phyloP scores from a whole-genome alignment of 129 eudicot species.

The Lactuca sativa region DNA sequence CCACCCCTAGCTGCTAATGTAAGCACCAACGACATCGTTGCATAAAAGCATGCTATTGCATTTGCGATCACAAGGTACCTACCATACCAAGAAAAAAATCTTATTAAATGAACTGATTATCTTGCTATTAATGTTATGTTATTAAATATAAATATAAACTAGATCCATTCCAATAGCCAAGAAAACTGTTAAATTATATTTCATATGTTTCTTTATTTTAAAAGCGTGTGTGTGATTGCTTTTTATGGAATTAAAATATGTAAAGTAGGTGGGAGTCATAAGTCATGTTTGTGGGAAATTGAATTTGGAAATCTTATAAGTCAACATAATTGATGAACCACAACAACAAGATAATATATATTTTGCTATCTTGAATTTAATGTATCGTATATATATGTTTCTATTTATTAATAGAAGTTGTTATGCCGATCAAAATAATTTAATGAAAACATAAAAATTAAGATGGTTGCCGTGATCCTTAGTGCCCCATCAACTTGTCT shows the following conservation, averaged over 20 bases:
- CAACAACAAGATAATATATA: slow-evolving; percentile 13
- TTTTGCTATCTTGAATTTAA: slow-evolving; percentile 15
- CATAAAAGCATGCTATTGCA: slow-evolving; percentile 54
- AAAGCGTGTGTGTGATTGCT: neutral
- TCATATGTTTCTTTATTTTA: neutral
- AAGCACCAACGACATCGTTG: slow-evolving; percentile 45
- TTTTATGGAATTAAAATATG: slow-evolving; percentile 4
- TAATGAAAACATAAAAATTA: neutral
- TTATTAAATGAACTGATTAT: neutral
- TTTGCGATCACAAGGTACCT: slow-evolving; percentile 78
- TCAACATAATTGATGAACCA: slow-evolving; percentile 1
- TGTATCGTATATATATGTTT: neutral
- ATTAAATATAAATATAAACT: neutral
- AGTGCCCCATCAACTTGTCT: too few species aligned
- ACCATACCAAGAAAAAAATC: neutral
- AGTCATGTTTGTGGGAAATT: slow-evolving; percentile 16
- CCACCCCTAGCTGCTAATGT: slow-evolving; percentile 41
- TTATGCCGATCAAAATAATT: neutral
- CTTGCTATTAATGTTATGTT: neutral
- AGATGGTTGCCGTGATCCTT: too few species aligned
- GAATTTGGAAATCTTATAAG: neutral
- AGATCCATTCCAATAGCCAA: neutral
- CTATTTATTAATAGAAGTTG: neutral
- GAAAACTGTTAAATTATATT: neutral
- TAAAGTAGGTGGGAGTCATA: slow-evolving; percentile 17